phyloP scores from a whole-genome alignment of 345 rosid genomes.

The Mallotus nudiflorus region DNA sequence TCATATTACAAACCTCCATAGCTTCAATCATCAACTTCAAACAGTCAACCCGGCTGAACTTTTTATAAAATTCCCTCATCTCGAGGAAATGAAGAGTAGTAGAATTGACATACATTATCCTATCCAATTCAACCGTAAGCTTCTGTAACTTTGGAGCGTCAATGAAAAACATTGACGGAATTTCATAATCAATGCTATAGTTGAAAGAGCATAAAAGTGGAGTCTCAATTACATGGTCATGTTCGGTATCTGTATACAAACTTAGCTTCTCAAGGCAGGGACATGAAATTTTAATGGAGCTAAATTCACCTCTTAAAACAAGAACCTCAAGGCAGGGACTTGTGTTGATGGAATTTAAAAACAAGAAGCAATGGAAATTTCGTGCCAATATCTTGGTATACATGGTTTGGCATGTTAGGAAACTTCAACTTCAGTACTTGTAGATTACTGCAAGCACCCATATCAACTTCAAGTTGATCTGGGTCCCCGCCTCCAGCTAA shows the following conservation, averaged over 20 bases:
- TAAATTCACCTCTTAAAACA: not conserved
- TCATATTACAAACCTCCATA: not conserved
- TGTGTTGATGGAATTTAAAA: too few species aligned
- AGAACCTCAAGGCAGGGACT: too few species aligned
- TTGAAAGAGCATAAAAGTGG: not conserved
- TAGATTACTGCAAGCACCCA: too few species aligned
- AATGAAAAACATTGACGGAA: not conserved
- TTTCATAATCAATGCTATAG: not conserved
- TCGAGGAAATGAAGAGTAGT: not conserved
- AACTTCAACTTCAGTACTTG: too few species aligned
- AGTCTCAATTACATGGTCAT: not conserved
- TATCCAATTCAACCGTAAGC: not conserved
- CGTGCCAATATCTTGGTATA: too few species aligned
- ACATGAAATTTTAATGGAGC: not conserved
- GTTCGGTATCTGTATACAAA: not conserved
- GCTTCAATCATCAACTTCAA: not conserved
- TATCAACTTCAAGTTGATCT: too few species aligned
- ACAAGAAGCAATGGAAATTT: too few species aligned
- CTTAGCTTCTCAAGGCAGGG: not conserved
- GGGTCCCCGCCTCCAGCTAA: not conserved
- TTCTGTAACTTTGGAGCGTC: not conserved
- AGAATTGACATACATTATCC: not conserved
- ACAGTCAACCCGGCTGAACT: not conserved
- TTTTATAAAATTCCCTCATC: not conserved
- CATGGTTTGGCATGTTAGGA: too few species aligned